Evolutionary conservation across 2,329 filamentous ascomycete species (phyloP).

Genomic region (Pestalotiopsis sp.): DNA sequence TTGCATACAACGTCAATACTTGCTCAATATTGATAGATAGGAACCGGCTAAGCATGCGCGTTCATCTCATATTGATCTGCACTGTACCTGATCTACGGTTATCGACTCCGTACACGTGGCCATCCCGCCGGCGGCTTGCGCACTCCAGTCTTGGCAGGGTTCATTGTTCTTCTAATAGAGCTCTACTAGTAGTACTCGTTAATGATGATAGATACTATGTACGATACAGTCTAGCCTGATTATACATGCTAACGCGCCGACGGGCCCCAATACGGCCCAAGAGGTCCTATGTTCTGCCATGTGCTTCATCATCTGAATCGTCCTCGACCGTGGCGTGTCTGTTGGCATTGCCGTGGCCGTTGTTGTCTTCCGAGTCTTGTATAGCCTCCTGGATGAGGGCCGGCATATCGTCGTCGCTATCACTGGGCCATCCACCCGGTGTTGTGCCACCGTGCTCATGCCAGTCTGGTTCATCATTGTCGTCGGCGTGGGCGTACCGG

Average conservation of each 20-base stretch:
- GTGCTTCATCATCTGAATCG: neutral
- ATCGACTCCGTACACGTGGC: conserved; percentile 11
- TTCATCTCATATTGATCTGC: conserved; percentile 2
- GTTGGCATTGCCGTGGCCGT: neutral
- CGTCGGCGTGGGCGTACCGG: neutral
- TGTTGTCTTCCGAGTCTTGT: conserved; percentile 8
- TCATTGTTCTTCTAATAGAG: neutral
- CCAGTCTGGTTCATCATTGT: neutral
- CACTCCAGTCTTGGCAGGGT: conserved; percentile 4
- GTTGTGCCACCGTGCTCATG: neutral
- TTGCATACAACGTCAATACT: neutral
- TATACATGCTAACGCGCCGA: too few species aligned
- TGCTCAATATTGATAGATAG: neutral
- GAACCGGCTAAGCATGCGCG: neutral
- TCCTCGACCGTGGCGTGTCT: neutral
- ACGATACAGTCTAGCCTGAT: too few species aligned
- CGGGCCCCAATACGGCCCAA: neutral
- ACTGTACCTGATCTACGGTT: conserved; percentile 14
- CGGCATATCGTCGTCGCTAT: conserved; percentile 16
- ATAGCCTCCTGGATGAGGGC: conserved; percentile 1
- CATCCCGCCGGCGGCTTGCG: conserved; percentile 16
- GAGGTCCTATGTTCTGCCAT: neutral
- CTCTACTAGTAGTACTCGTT: neutral
- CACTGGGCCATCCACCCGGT: conserved; percentile 19
- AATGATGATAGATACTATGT: neutral